Evolutionary conservation across 2,329 filamentous ascomycete species (phyloP).

Genomic region (Colletotrichum sp.): DNA sequence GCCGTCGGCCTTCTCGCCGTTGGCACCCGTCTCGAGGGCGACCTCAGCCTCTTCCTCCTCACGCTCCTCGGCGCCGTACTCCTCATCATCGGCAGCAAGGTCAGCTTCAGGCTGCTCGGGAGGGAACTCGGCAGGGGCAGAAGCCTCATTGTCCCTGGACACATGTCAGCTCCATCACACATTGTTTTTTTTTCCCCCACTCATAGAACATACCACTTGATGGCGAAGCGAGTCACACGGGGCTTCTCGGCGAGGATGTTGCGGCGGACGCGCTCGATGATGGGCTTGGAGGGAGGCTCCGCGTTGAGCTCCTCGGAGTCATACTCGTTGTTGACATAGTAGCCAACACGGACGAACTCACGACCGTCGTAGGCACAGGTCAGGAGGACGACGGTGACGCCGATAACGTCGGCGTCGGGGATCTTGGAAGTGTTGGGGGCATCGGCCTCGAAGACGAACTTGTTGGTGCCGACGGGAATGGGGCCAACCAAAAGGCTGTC

Average conservation of each 20-base stretch:
- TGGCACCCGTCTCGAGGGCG: conserved; percentile 49
- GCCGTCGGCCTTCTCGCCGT: conserved; percentile 50
- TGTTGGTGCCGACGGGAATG: conserved; percentile 98
- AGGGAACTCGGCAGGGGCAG: conserved; percentile 92
- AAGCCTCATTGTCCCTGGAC: conserved; percentile 92
- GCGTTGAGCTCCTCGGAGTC: conserved; percentile 87
- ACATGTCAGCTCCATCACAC: conserved; percentile 7
- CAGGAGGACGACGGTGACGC: conserved; percentile 95
- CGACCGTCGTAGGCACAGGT: conserved; percentile 96
- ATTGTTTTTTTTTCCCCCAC: background rate
- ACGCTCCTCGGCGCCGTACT: conserved; percentile 90
- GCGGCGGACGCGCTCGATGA: conserved; percentile 89
- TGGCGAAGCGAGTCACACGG: conserved; percentile 94
- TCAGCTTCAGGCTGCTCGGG: conserved; percentile 98
- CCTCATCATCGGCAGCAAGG: conserved; percentile 80
- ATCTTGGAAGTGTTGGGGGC: conserved; percentile 90
- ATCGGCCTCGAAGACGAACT: conserved; percentile 97
- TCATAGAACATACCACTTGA: conserved; percentile 82
- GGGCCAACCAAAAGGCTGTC: conserved; percentile 95
- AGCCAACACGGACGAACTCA: conserved; percentile 97
- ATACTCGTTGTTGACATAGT: conserved; percentile 99
- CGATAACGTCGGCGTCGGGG: conserved; percentile 92
- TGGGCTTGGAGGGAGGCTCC: conserved; percentile 89
- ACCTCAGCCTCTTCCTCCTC: conserved; percentile 70
- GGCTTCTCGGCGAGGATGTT: conserved; percentile 98